phyloP scores from a whole-genome alignment of 2,329 filamentous ascomycete species.

The Cryphonectria carpinicola region DNA sequence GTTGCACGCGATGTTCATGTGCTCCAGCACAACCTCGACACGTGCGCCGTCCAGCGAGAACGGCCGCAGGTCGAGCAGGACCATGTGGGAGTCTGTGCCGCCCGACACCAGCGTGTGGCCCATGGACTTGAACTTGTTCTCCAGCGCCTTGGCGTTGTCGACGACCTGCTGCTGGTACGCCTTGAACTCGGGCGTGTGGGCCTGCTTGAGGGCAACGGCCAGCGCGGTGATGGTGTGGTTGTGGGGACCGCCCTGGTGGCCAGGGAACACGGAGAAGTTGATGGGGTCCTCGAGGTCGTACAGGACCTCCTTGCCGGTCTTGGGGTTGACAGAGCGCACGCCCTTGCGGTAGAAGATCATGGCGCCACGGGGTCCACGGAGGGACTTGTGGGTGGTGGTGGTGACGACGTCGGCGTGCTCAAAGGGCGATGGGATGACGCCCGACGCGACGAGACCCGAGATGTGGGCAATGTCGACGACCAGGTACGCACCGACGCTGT shows the following conservation, averaged over 20 bases:
- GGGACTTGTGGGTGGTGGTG: constrained; percentile 98
- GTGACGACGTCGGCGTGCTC: constrained; percentile 93
- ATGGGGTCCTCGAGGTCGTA: constrained; percentile 96
- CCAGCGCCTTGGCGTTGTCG: constrained; percentile 89
- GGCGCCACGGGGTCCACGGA: constrained; percentile 93
- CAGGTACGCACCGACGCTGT: constrained; percentile 91
- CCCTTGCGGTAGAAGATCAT: constrained; percentile 99
- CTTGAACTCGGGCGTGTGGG: constrained; percentile 86
- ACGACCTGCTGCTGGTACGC: constrained; percentile 92
- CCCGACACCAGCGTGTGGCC: constrained; percentile 95
- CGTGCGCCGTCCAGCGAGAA: constrained; percentile 88
- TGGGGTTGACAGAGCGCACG: constrained; percentile 84
- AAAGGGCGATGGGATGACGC: constrained; percentile 93
- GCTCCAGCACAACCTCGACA: constrained; percentile 93
- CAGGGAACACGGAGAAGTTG: constrained; percentile 99
- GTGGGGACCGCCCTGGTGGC: constrained; percentile 97
- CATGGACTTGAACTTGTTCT: constrained; percentile 80
- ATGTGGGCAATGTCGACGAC: constrained; percentile 99
- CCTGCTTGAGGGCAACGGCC: constrained; percentile 93
- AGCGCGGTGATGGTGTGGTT: constrained; percentile 99
- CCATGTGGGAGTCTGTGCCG: constrained; percentile 97
- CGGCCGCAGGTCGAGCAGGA: constrained; percentile 90
- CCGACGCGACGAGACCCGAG: constrained; percentile 90
- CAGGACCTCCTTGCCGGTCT: constrained; percentile 84
- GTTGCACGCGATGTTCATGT: constrained; percentile 99